phyloP scores from a whole-genome alignment of 2,329 filamentous ascomycete genomes.

The Claviceps humidiphila region DNA sequence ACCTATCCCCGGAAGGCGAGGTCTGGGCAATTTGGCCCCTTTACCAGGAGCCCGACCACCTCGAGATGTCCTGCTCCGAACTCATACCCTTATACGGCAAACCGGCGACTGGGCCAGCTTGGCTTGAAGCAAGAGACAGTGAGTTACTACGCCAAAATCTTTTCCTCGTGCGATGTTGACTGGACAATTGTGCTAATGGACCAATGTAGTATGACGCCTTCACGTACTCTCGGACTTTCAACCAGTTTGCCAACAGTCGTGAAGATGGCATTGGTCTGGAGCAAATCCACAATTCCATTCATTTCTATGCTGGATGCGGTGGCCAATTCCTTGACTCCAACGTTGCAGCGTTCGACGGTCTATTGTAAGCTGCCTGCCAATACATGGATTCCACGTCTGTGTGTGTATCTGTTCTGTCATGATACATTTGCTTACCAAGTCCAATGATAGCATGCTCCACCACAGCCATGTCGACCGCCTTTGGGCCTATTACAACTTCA shows the following conservation, averaged over 20 bases:
- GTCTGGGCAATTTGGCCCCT: conserved; percentile 22
- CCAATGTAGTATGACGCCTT: conserved; percentile 26
- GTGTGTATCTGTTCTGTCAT: background rate
- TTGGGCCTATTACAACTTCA: conserved; percentile 41
- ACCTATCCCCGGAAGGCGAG: conserved; percentile 29
- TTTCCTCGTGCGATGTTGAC: background rate
- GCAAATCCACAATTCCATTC: conserved; percentile 28
- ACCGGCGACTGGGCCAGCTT: conserved; percentile 17
- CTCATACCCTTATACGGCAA: conserved; percentile 27
- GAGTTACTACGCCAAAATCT: conserved; percentile 10
- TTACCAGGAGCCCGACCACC: conserved; percentile 17
- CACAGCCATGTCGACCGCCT: conserved; percentile 50
- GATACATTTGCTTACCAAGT: background rate
- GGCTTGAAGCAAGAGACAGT: conserved; percentile 29
- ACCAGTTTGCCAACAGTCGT: conserved; percentile 21
- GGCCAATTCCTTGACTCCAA: conserved; percentile 26
- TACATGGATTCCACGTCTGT: no score
- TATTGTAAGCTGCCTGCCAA: conserved; percentile 23
- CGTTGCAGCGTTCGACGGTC: conserved; percentile 31
- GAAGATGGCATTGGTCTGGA: conserved; percentile 27
- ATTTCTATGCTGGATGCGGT: conserved; percentile 28
- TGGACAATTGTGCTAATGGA: background rate
- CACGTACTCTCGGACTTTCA: conserved; percentile 22
- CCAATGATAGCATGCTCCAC: conserved; percentile 25
- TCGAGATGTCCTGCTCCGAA: conserved; percentile 24